Conservation (phyloP, 805 yeast genomes). For the Wickerhamiella cacticola region DNA sequence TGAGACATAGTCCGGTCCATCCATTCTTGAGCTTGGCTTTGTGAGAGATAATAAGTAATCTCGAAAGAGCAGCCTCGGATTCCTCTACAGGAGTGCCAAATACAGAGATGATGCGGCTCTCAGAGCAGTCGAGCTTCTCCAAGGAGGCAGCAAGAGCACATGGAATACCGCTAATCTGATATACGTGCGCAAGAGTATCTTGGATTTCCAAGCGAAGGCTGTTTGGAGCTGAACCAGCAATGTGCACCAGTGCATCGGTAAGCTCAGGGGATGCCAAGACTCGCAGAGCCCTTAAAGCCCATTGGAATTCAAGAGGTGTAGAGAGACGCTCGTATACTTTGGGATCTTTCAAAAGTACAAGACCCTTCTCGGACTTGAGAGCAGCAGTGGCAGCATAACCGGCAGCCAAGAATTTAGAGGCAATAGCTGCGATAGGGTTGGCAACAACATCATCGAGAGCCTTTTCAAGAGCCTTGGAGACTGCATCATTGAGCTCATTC, state of each 20-base stretch:
- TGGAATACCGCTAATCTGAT: neutral
- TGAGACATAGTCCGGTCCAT: slow-evolving; percentile 69
- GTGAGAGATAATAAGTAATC: slow-evolving; percentile 37
- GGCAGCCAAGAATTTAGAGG: slow-evolving; percentile 33
- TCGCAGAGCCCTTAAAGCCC: slow-evolving; percentile 14
- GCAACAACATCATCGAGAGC: slow-evolving; percentile 16
- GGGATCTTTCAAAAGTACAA: slow-evolving; percentile 14
- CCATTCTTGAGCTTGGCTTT: slow-evolving; percentile 38
- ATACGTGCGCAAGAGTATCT: neutral
- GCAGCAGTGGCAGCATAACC: slow-evolving; percentile 39
- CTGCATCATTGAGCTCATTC: slow-evolving; percentile 22
- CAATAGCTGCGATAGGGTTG: slow-evolving; percentile 16
- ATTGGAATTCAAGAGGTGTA: slow-evolving; percentile 13
- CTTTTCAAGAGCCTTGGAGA: slow-evolving; percentile 14
- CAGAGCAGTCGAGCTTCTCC: slow-evolving; percentile 3
- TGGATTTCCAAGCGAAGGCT: neutral
- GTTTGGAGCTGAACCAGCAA: neutral
- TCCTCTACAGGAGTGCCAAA: slow-evolving; percentile 8
- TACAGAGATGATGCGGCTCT: neutral
- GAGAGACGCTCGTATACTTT: slow-evolving; percentile 18
- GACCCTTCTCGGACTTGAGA: slow-evolving; percentile 13
- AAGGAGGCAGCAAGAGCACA: slow-evolving; percentile 1
- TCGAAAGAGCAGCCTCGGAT: slow-evolving; percentile 24
- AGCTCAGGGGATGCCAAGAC: neutral
- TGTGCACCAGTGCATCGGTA: slow-evolving; percentile 4